Conservation (phyloP, 176 grass and related monocot species). For the Rhynchospora tenuis region DNA sequence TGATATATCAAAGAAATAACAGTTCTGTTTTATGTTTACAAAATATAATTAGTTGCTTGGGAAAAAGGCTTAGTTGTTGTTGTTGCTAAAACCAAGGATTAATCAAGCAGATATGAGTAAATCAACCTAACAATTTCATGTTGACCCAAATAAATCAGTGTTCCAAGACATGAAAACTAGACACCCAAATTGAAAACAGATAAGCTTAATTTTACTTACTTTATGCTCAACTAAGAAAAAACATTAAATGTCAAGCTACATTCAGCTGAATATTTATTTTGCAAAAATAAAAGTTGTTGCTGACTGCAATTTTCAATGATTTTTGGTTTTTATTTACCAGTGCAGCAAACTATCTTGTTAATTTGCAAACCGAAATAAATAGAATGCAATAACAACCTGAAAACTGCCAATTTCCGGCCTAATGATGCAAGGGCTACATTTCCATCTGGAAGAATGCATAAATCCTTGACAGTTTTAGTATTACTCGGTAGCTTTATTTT, state of each 20-base stretch:
- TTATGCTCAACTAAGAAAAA: neutral
- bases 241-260: neutral
- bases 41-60: too few relatives aligned
- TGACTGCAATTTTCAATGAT: neutral
- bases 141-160: neutral
- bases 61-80: too few relatives aligned
- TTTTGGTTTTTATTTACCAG: neutral
- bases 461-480: constrained; percentile 83
- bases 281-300: neutral
- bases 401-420: constrained; percentile 67
- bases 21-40: neutral
- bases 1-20: neutral
- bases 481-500: constrained; percentile 55
- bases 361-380: neutral
- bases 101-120: constrained; percentile 1
- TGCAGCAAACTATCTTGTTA: neutral
- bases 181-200: neutral
- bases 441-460: constrained; percentile 49
- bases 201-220: neutral
- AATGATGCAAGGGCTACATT: constrained; percentile 70
- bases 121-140: constrained; percentile 9
- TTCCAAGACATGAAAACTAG: neutral
- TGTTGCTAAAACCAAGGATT: neutral
- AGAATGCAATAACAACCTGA: constrained; percentile 40
- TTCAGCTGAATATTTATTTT: neutral